Percentiles rank a stretch among this genome's conserved stretches.
Evolutionary conservation across 495 filamentous ascomycete genomes (phyloP).

Genomic region (Lasiosphaeria hispida): DNA sequence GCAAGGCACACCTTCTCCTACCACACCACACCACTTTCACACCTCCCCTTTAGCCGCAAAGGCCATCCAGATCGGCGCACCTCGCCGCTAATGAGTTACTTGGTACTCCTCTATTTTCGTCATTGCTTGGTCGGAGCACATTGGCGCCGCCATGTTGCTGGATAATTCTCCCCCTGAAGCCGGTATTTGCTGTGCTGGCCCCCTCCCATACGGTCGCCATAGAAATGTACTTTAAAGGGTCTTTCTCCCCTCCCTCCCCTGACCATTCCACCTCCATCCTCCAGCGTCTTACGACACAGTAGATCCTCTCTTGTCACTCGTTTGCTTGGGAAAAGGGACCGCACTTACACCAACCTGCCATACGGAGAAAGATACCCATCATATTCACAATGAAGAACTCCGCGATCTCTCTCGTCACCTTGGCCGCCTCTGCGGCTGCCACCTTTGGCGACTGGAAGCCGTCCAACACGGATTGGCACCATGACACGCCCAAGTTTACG

Average conservation of each 20-base stretch:
- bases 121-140: conserved; percentile 6
- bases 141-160: conserved; percentile 11
- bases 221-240: conserved; percentile 11
- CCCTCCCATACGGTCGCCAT: neutral
- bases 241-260: neutral
- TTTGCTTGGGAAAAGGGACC: conserved; percentile 5
- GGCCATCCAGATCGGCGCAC: conserved; percentile 12
- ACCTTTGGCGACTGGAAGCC: conserved; percentile 14
- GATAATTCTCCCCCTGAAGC: conserved; percentile 1
- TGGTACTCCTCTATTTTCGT: conserved; percentile 13
- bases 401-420: conserved; percentile 25
- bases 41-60: conserved; percentile 23
- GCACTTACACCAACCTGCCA: neutral
- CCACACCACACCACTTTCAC: conserved; percentile 6
- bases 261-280: conserved; percentile 4
- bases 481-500: too few relatives aligned
- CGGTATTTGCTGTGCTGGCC: neutral
- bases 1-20: conserved; percentile 14
- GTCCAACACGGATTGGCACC: neutral
- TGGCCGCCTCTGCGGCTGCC: conserved; percentile 28
- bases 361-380: neutral
- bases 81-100: conserved; percentile 8
- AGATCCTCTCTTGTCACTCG: conserved; percentile 29
- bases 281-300: conserved; percentile 26
- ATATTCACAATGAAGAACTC: conserved; percentile 27